These are phyloP conservation scores for Boletellus emodensis DNA, from an alignment of 768 basidiomycete species.

Conservation along the genomic window DNA sequence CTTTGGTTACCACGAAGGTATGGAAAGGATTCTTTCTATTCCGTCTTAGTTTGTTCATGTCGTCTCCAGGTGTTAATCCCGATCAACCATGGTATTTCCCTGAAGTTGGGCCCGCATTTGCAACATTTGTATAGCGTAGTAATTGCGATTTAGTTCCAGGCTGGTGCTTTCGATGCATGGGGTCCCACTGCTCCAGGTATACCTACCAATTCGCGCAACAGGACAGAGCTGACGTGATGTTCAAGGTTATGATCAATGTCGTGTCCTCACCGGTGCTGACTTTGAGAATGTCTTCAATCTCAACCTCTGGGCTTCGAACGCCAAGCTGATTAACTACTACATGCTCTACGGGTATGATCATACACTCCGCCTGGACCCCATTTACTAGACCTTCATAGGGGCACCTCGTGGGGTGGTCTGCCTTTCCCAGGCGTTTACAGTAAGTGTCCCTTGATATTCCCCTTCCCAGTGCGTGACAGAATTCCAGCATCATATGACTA, in stretches of 20 bases:
- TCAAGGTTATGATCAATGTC: slow-evolving; percentile 61
- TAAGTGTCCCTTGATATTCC: slow-evolving; percentile 16
- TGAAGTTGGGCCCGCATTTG: slow-evolving; percentile 39
- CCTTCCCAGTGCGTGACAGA: neutral
- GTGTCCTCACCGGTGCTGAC: slow-evolving; percentile 61
- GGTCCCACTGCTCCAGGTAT: slow-evolving; percentile 66
- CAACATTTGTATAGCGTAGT: slow-evolving; percentile 4
- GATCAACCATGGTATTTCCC: slow-evolving; percentile 69
- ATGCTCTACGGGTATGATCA: slow-evolving; percentile 70
- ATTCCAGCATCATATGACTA: slow-evolving; percentile 69
- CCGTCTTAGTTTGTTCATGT: slow-evolving; percentile 21
- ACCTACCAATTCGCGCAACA: neutral
- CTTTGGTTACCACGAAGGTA: slow-evolving; percentile 54
- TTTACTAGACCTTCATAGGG: slow-evolving; percentile 39
- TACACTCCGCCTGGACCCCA: neutral
- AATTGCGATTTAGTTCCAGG: slow-evolving; percentile 51
- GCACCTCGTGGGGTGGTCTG: slow-evolving; percentile 81
- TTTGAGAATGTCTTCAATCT: slow-evolving; percentile 80
- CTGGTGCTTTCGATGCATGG: slow-evolving; percentile 80
- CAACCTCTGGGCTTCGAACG: slow-evolving; percentile 76
- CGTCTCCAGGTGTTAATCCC: slow-evolving; percentile 39
- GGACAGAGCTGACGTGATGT: slow-evolving; percentile 1
- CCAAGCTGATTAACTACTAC: slow-evolving; percentile 79
- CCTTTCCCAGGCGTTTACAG: slow-evolving; percentile 75
- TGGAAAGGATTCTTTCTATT: neutral